These are phyloP conservation scores for Penicillium polonicum DNA, from an alignment of 2,329 filamentous ascomycete genomes.

Conservation along the genomic window DNA sequence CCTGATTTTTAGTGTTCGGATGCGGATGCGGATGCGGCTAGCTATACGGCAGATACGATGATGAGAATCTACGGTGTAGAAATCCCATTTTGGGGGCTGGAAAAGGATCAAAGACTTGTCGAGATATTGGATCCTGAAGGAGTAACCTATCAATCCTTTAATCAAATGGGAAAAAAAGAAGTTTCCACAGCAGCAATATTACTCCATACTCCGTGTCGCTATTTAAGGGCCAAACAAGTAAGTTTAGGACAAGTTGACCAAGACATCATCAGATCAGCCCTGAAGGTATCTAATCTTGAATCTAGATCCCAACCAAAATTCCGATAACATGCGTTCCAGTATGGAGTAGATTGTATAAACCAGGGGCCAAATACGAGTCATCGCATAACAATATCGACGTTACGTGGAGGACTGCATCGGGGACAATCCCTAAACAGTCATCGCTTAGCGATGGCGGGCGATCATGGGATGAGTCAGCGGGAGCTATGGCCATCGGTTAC, in stretches of 20 bases:
- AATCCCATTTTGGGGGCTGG: not conserved
- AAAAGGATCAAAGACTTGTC: not conserved
- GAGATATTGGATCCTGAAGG: not conserved
- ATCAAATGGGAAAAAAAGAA: not conserved
- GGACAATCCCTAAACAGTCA: conserved; percentile 19
- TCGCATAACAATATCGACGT: not conserved
- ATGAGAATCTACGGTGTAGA: not conserved
- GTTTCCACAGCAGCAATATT: no score
- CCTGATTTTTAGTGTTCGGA: conserved; percentile 4
- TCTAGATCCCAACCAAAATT: conserved; percentile 3
- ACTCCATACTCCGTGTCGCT: not conserved
- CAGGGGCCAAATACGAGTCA: conserved; percentile 5
- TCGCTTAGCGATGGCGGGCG: conserved; percentile 10
- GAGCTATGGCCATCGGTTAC: conserved; percentile 34
- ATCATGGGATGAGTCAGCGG: conserved; percentile 10
- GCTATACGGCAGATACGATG: not conserved
- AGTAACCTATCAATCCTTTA: not conserved
- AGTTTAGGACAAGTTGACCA: not conserved
- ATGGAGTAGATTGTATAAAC: not conserved
- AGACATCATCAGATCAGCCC: not conserved
- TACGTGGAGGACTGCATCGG: conserved; percentile 14
- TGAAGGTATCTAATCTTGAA: conserved; percentile 3
- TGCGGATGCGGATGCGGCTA: not conserved
- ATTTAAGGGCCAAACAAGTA: not conserved
- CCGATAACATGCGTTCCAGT: not conserved